These are phyloP conservation scores for Microcos paniculata DNA, from an alignment of 345 rosid genomes.

Conservation along the genomic window DNA sequence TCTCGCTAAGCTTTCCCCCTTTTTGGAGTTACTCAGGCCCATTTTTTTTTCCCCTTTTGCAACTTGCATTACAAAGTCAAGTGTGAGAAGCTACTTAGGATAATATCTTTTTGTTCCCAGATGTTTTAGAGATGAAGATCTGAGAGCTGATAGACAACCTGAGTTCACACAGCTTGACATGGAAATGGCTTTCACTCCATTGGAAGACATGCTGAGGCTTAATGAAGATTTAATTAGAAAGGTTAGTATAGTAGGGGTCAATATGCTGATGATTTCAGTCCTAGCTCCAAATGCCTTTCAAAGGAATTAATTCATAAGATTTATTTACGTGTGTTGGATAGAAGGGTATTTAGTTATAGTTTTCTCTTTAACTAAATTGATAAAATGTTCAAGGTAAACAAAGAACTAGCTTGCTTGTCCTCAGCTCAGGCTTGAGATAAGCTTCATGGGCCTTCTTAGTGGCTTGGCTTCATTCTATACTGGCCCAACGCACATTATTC, in stretches of 20 bases:
- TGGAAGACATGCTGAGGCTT: slow-evolving; percentile 85
- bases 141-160: slow-evolving; percentile 98
- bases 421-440: neutral
- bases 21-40: neutral
- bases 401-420: neutral
- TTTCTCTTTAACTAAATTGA: neutral
- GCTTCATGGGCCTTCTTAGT: slow-evolving; percentile 4
- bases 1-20: slow-evolving; percentile 7
- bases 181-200: slow-evolving; percentile 88
- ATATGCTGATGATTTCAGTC: neutral
- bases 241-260: slow-evolving; percentile 42
- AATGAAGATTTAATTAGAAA: slow-evolving; percentile 90
- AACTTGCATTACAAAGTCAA: neutral
- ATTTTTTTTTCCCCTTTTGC: neutral
- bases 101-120: slow-evolving; percentile 32
- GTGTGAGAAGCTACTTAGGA: neutral
- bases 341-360: neutral
- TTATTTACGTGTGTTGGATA: neutral
- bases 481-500: neutral
- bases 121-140: slow-evolving; percentile 98
- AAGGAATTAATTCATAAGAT: neutral
- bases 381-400: neutral
- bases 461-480: neutral
- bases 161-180: slow-evolving; percentile 98
- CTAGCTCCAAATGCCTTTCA: neutral